phyloP scores from a whole-genome alignment of 202 grass and related monocot species.

The Schoenoplectus tabernaemontani region DNA sequence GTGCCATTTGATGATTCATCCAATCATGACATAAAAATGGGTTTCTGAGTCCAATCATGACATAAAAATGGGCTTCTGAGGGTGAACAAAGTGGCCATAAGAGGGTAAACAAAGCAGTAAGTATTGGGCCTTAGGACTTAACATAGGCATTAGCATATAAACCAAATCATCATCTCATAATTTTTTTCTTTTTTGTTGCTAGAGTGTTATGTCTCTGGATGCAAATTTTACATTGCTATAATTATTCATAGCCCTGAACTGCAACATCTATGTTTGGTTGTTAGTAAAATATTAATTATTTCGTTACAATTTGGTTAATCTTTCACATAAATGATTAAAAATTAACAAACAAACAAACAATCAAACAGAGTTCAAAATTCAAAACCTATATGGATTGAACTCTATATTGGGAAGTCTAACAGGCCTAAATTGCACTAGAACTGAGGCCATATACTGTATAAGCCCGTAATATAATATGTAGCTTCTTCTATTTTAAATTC shows the following conservation, averaged over 20 bases:
- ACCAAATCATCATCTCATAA: background rate
- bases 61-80: background rate
- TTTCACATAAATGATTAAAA: background rate
- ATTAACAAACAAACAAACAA: background rate
- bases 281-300: background rate
- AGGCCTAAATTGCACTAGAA: background rate
- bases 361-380: background rate
- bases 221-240: background rate
- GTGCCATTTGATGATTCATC: background rate
- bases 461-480: background rate
- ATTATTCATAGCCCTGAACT: background rate
- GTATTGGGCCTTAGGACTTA: background rate
- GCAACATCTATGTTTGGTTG: background rate
- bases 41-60: background rate
- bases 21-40: background rate
- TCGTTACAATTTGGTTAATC: background rate
- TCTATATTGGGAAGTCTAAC: background rate
- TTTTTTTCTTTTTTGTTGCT: background rate
- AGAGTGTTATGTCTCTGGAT: background rate
- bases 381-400: background rate
- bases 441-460: background rate
- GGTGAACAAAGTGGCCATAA: background rate
- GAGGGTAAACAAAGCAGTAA: background rate
- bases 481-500: background rate
- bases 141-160: background rate